Percentiles rank a stretch among this genome's conserved stretches.
phyloP scores from a whole-genome alignment of 306 rosid species.

The Argentina anserina region DNA sequence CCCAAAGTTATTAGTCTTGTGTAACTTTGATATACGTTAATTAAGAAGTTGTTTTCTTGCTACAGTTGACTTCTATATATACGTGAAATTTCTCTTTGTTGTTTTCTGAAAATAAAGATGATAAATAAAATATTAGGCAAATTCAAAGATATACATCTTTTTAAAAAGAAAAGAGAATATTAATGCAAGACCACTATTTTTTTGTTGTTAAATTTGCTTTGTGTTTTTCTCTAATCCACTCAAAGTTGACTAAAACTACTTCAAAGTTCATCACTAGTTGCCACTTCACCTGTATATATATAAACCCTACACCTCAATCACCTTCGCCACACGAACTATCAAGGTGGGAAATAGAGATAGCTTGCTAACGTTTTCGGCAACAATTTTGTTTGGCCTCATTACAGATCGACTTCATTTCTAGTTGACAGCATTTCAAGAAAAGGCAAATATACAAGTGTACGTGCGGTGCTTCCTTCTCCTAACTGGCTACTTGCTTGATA shows the following conservation, averaged over 20 bases:
- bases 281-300: constrained; percentile 3
- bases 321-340: constrained; percentile 14
- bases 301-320: constrained; percentile 4
- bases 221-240: background rate
- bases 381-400: background rate
- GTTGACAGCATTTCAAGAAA: background rate
- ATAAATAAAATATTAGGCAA: background rate
- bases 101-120: background rate
- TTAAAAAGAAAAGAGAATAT: background rate
- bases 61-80: background rate
- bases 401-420: background rate
- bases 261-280: background rate
- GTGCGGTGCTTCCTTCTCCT: background rate
- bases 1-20: no score
- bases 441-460: background rate
- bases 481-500: background rate
- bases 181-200: background rate
- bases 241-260: background rate
- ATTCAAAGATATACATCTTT: background rate
- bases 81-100: background rate
- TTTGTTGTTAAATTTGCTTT: background rate
- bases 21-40: background rate
- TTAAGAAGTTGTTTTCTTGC: background rate
- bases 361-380: background rate
- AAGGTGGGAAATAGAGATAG: background rate